Evolutionary conservation across 352 stramenopile genomes (phyloP).

Genomic region (Aphanomyces astaci): DNA sequence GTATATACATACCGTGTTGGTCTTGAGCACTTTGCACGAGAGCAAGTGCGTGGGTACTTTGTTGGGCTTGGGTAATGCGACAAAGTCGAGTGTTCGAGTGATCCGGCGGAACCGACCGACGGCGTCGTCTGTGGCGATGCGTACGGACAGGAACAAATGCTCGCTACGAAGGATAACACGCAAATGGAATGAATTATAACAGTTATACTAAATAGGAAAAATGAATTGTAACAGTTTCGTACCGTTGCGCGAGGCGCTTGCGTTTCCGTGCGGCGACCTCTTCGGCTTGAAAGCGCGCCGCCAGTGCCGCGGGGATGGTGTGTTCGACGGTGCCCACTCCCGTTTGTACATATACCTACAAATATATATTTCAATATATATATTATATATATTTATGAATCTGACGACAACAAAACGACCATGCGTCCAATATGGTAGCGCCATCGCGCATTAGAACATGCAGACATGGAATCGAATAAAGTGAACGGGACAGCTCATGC

Average conservation of each 20-base stretch:
- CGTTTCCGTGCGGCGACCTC: slow-evolving; percentile 53
- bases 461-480: too few species aligned
- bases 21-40: slow-evolving; percentile 10
- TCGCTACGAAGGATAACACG: slow-evolving; percentile 31
- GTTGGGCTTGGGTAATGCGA: slow-evolving; percentile 55
- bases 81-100: slow-evolving; percentile 74
- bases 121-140: slow-evolving; percentile 66
- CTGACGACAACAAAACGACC: too few species aligned
- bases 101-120: slow-evolving; percentile 57
- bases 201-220: too few species aligned
- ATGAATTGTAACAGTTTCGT: too few species aligned
- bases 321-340: slow-evolving; percentile 14
- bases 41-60: slow-evolving; percentile 34
- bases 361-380: too few species aligned
- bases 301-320: slow-evolving; percentile 44
- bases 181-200: background rate
- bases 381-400: too few species aligned
- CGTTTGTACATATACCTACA: slow-evolving; percentile 22
- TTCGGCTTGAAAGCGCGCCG: slow-evolving; percentile 70
- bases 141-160: slow-evolving; percentile 72
- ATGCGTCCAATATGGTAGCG: background rate
- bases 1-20: slow-evolving; percentile 4
- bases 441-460: too few species aligned
- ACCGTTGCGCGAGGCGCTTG: slow-evolving; percentile 63
- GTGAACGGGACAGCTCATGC: too few species aligned